phyloP scores from a whole-genome alignment of 441 rosid species.

The Gossypium davidsonii region DNA sequence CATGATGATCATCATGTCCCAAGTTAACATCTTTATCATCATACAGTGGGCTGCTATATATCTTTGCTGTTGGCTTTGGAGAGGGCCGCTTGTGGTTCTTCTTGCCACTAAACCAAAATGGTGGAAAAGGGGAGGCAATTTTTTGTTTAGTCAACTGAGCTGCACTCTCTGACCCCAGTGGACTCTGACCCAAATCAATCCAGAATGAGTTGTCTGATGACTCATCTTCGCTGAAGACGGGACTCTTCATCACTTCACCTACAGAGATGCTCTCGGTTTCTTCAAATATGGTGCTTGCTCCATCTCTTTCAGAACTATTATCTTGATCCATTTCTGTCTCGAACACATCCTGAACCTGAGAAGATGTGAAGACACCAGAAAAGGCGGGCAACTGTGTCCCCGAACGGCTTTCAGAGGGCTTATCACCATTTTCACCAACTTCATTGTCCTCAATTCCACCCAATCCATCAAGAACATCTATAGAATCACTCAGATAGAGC shows the following conservation, averaged over 20 bases:
- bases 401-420: background rate
- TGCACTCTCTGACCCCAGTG: background rate
- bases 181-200: constrained; percentile 1
- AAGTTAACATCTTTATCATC: background rate
- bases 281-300: constrained; percentile 1
- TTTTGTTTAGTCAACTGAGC: background rate
- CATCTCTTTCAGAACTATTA: background rate
- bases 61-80: constrained; percentile 54
- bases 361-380: background rate
- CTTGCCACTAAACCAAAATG: background rate
- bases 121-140: background rate
- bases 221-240: background rate
- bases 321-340: constrained; percentile 3
- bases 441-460: background rate
- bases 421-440: background rate
- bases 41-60: constrained; percentile 12
- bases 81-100: constrained; percentile 22
- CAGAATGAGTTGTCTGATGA: background rate
- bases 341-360: background rate
- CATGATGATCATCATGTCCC: constrained; percentile 18
- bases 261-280: background rate
- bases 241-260: background rate
- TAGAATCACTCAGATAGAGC: background rate
- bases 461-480: background rate
- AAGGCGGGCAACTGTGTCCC: background rate